Evolutionary conservation across 1,284 basidiomycete species (phyloP).

Genomic region (Puccinia hordei): DNA sequence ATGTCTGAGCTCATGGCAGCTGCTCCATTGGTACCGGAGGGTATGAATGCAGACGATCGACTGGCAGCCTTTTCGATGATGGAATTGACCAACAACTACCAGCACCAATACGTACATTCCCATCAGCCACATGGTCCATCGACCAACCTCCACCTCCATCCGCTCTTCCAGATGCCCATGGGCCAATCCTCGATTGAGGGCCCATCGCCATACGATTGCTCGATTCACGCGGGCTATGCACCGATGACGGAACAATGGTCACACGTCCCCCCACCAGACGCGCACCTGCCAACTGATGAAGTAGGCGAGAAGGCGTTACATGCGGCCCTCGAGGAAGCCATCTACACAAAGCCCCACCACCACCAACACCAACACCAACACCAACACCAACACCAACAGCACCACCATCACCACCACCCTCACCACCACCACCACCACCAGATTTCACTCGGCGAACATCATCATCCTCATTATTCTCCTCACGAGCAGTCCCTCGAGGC

Average conservation of each 20-base stretch:
- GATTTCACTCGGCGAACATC: neutral
- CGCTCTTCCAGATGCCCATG: constrained; percentile 44
- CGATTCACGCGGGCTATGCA: neutral
- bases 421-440: constrained; percentile 5
- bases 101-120: constrained; percentile 5
- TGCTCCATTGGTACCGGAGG: neutral
- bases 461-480: neutral
- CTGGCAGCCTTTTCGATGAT: constrained; percentile 47
- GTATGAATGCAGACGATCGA: constrained; percentile 28
- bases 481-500: neutral
- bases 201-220: constrained; percentile 20
- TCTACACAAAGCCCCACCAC: constrained; percentile 16
- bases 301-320: constrained; percentile 19
- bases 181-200: neutral
- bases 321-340: constrained; percentile 24
- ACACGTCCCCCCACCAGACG: neutral
- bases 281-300: neutral
- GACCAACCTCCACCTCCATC: constrained; percentile 29
- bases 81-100: constrained; percentile 35
- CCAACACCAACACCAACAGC: neutral
- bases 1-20: neutral
- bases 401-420: neutral
- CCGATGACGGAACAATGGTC: constrained; percentile 13
- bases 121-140: constrained; percentile 9
- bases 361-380: neutral